Base-by-base conservation (phyloP, 257 asterid genomes). In the Capsicum pubescens region DNA sequence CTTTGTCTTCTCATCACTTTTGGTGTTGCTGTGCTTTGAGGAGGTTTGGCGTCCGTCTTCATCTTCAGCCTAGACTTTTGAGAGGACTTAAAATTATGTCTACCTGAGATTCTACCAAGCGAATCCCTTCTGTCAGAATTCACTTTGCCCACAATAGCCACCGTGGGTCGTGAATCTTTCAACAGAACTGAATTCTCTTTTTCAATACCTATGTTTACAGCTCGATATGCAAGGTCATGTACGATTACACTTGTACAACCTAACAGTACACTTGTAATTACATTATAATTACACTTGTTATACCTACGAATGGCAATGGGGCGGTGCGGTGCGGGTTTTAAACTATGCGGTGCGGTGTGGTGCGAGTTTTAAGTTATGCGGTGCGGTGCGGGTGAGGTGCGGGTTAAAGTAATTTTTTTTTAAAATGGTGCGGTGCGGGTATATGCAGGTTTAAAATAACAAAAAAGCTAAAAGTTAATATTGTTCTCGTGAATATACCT, bases 211-310 rank as follows among this genome's bases (percentile, higher is more conserved):
- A 91, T 88, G 85, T 92, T 91, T 68, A 96, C 99, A 79, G 99
- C 99, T 82, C 91, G 90, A 48, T 91, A 93, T 64, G 94, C 99
- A 50, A 97, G 87, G 69, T 90, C 92, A 90, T 97, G 98, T 89
- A 93, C 96, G 35, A 95, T 93, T 26, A 26, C 32, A 26, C 32
- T 26, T 26, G 32, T 26, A 26, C 32, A 26, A 26, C 32, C 32
- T 26, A 26, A 1, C 32, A 26, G 32, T 26, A 26, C 32, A 26
- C 32, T 26, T 26, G 1, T 26, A 26, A 26, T 26, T 26, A 26
- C 32, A 26, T 26, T 26, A 26, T 26, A 26, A 26, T 26, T 26
- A 26, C 32, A 26, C 32, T 26, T 26, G 32, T 26, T 26, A 26
- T 26, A 26, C 1, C 32, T 26, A n/a, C n/a, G n/a, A n/a, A n/a